Percentiles rank a stretch among this genome's conserved stretches.
Evolutionary conservation across 176 grass and related monocot genomes (phyloP).

Genomic region (Calamus simplicifolius): DNA sequence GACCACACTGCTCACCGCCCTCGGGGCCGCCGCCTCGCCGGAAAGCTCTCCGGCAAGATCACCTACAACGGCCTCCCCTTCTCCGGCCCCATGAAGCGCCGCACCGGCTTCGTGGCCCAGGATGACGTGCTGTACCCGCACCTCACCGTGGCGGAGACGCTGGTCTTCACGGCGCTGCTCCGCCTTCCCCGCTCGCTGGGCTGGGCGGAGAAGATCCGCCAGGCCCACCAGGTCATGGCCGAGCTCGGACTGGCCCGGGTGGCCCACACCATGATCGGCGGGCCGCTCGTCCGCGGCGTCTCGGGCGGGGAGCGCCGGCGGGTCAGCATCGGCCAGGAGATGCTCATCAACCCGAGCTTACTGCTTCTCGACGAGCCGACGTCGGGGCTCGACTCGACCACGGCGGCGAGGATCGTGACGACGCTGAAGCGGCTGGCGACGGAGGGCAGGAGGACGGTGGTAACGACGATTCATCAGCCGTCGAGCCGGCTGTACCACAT

Average conservation of each 20-base stretch:
- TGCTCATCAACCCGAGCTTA: slow-evolving; percentile 80
- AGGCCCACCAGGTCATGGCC: slow-evolving; percentile 25
- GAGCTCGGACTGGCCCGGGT: slow-evolving; percentile 30
- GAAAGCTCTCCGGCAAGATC: slow-evolving; percentile 28
- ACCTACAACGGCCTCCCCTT: slow-evolving; percentile 32
- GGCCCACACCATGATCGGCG: slow-evolving; percentile 33
- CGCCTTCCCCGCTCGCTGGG: slow-evolving; percentile 30
- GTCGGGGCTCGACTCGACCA: slow-evolving; percentile 87
- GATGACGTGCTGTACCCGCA: slow-evolving; percentile 42
- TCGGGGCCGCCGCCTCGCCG: slow-evolving; percentile 23
- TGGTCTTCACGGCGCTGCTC: slow-evolving; percentile 38
- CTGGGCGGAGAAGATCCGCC: slow-evolving; percentile 17
- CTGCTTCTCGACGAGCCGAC: slow-evolving; percentile 97
- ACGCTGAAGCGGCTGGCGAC: slow-evolving; percentile 65
- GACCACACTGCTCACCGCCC: slow-evolving; percentile 38
- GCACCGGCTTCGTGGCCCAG: slow-evolving; percentile 39
- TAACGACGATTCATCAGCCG: slow-evolving; percentile 95
- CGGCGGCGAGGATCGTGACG: slow-evolving; percentile 49
- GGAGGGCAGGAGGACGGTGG: slow-evolving; percentile 49
- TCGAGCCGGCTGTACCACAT: slow-evolving; percentile 94
- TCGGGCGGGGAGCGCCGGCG: slow-evolving; percentile 90
- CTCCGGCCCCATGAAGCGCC: slow-evolving; percentile 34
- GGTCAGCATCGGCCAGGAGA: slow-evolving; percentile 94
- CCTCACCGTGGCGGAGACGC: slow-evolving; percentile 40
- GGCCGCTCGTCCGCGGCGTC: slow-evolving; percentile 44